phyloP scores from a whole-genome alignment of 345 rosid genomes.

The Camelina laxa region DNA sequence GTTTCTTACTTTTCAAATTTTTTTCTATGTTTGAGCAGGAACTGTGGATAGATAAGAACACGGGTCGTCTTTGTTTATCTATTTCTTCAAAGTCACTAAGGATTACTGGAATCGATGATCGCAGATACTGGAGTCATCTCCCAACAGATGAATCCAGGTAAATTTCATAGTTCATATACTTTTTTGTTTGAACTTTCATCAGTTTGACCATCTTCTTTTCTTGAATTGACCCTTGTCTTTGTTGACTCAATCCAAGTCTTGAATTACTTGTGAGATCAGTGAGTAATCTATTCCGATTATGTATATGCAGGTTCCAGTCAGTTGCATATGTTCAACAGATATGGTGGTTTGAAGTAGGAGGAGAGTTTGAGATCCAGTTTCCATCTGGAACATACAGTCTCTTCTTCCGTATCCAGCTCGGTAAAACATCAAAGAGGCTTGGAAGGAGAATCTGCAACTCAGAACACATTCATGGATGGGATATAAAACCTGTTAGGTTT shows the following conservation, averaged over 20 bases:
- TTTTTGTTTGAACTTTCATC: not conserved
- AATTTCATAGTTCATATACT: no score
- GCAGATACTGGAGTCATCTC: constrained; percentile 73
- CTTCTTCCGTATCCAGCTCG: constrained; percentile 81
- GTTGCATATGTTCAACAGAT: constrained; percentile 92
- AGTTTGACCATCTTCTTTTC: not conserved
- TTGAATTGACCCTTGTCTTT: not conserved
- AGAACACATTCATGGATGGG: constrained; percentile 92
- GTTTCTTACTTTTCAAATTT: not conserved
- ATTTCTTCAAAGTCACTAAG: constrained; percentile 61
- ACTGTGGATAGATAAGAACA: constrained; percentile 67
- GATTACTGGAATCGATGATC: constrained; percentile 81
- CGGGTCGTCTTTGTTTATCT: constrained; percentile 61
- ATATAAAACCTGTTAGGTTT: constrained; percentile 75
- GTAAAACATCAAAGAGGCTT: constrained; percentile 61
- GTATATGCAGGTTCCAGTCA: constrained; percentile 57
- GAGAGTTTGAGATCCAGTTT: constrained; percentile 79
- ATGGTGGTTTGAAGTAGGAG: constrained; percentile 96
- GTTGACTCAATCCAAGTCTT: not conserved
- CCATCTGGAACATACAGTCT: constrained; percentile 76
- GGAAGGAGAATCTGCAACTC: constrained; percentile 78
- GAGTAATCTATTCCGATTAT: not conserved
- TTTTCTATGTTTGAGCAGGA: constrained; percentile 46
- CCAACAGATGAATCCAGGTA: constrained; percentile 71
- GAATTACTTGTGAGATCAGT: not conserved